These are phyloP conservation scores for Populus simonii DNA, from an alignment of 345 rosid species.

Conservation along the genomic window DNA sequence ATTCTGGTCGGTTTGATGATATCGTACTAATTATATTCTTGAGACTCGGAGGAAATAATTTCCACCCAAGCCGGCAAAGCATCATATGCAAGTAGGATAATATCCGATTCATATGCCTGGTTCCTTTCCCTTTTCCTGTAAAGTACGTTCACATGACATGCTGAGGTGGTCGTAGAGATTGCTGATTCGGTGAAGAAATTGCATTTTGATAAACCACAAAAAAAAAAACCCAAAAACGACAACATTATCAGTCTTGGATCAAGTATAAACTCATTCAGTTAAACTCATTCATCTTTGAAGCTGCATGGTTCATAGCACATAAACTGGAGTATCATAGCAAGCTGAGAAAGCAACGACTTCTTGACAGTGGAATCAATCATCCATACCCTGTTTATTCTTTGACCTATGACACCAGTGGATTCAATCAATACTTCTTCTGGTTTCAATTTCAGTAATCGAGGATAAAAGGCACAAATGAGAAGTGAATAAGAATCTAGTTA, in stretches of 20 bases:
- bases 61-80: too few relatives aligned
- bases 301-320: neutral
- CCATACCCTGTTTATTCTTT: constrained; percentile 79
- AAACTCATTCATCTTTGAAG: neutral
- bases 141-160: neutral
- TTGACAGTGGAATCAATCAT: neutral
- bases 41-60: too few relatives aligned
- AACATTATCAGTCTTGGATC: neutral
- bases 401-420: constrained; percentile 96
- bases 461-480: constrained; percentile 6
- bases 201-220: neutral
- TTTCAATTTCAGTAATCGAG: constrained; percentile 61
- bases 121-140: neutral
- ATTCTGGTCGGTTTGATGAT: too few relatives aligned
- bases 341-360: neutral
- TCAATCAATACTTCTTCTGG: constrained; percentile 72
- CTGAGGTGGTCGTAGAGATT: neutral
- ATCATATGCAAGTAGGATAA: too few relatives aligned
- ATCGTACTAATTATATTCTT: too few relatives aligned
- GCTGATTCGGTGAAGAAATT: neutral
- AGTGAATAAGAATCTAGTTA: neutral
- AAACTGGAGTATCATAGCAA: constrained; percentile 6
- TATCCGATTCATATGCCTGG: neutral
- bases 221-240: neutral
- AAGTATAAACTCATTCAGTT: too few relatives aligned